Percentiles rank a stretch among this genome's conserved stretches.
Conservation (phyloP, 2,329 filamentous ascomycete species). For the Westerdykella aurantiaca region DNA sequence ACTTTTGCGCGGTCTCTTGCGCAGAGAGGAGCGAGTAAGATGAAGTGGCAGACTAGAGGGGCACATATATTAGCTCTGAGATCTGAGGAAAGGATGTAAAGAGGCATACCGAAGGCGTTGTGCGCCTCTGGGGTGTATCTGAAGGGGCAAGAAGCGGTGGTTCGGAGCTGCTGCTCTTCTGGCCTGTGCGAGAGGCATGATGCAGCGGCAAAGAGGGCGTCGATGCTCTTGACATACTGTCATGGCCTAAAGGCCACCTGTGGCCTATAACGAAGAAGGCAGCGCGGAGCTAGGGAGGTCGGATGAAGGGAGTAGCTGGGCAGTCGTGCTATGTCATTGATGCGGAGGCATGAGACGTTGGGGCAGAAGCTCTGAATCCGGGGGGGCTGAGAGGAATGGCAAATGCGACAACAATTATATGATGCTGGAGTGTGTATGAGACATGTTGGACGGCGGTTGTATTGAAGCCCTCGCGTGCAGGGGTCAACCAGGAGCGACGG, state of each 20-base stretch:
- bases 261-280: constrained; percentile 15
- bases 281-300: not conserved
- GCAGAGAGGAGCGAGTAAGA: constrained; percentile 63
- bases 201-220: constrained; percentile 55
- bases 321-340: not conserved
- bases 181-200: constrained; percentile 40
- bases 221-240: constrained; percentile 58
- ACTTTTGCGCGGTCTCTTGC: constrained; percentile 67
- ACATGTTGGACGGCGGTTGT: not conserved
- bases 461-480: not conserved
- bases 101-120: constrained; percentile 25
- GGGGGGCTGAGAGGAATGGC: too few species aligned
- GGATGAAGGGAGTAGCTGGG: not conserved
- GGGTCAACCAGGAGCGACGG: not conserved
- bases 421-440: too few species aligned
- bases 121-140: constrained; percentile 21
- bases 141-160: constrained; percentile 30
- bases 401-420: too few species aligned
- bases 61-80: constrained; percentile 14
- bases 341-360: not conserved
- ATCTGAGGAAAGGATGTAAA: too few species aligned
- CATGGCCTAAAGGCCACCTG: constrained; percentile 39
- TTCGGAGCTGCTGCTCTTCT: constrained; percentile 21
- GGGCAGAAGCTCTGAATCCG: too few species aligned
- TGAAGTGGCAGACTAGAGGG: constrained; percentile 39